Evolutionary conservation across 257 asterid genomes (phyloP), one percentile per base, ranked within the genome.

Genomic region (Petunia secreta): DNA sequence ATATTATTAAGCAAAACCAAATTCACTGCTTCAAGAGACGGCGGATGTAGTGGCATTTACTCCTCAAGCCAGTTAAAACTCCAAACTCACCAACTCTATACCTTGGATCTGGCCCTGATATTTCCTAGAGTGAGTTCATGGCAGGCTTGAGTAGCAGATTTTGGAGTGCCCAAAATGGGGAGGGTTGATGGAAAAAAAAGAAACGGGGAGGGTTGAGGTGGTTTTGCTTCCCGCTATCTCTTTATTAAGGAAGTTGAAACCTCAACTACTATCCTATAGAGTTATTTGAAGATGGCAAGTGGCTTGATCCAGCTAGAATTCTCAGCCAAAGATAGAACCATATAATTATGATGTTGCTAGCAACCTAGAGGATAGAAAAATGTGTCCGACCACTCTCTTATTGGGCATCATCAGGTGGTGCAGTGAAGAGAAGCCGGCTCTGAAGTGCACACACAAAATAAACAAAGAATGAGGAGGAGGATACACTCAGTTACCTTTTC

Each of bases 401-500:
- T 34, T 48, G 77, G 60, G 77, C 14, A 63, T 8, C 68, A 34
- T 63, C 68, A 63, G n/a, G 68, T 11, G 37, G 66, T 62, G 41
- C 60, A 44, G 25, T 41, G 43, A 46, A 71, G 60, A 71, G 58
- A 69, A 69, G 77, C 66, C 14, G 41, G 6, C 58, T 9, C 25
- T 71, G 62, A 13, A 34, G 50, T 25, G 25, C 25, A 25, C 25
- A 71, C 14, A 65, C 50, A 39, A 58, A 59, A 46, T 8, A 65
- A 52, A 36, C 25, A 25, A 25, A 25, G 25, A 25, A 25, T 25
- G 25, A 25, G 64, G 36, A 2, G 43, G 62, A 57, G 43, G 55
- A 66, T 13, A 58, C 40, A 79, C 37, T 50, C 25, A 14, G 34
- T 5, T 85, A 92, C 99, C 99, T 93, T 85, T 93, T 93, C 86